Conservation (phyloP, 2,329 filamentous ascomycete species). For the Epicoccum nigrum region DNA sequence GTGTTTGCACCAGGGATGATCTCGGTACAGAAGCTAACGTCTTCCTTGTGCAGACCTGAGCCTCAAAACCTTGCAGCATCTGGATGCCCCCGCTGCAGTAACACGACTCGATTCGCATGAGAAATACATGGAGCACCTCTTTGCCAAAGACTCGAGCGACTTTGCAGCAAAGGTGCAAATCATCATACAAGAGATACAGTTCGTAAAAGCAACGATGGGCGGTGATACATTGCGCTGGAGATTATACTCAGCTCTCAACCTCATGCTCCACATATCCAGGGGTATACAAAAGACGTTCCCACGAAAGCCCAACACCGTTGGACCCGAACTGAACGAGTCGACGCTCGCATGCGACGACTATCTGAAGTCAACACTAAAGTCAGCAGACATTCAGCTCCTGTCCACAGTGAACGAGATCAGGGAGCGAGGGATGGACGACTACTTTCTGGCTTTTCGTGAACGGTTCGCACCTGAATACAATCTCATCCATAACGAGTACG, state of each 20-base stretch:
- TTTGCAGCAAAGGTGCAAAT: slow-evolving; percentile 1
- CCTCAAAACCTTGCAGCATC: slow-evolving; percentile 2
- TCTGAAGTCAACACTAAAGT: slow-evolving; percentile 10
- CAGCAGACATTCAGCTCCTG: slow-evolving; percentile 7
- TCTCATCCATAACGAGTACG: slow-evolving; percentile 2
- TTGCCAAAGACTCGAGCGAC: background rate
- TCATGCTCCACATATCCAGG: slow-evolving; percentile 9
- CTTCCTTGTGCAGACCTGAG: background rate
- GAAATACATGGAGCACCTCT: slow-evolving; percentile 6
- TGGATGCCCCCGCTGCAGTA: slow-evolving; percentile 3
- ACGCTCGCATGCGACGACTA: slow-evolving; percentile 2
- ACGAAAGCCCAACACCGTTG: background rate
- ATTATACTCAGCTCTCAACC: slow-evolving; percentile 6
- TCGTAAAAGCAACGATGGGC: slow-evolving; percentile 3
- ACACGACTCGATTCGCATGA: slow-evolving; percentile 6
- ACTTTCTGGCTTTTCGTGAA: slow-evolving; percentile 7
- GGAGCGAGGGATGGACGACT: slow-evolving; percentile 3
- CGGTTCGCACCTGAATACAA: slow-evolving; percentile 8
- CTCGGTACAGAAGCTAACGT: background rate
- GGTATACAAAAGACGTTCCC: background rate
- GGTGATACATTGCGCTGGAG: slow-evolving; percentile 9
- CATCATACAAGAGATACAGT: slow-evolving; percentile 6
- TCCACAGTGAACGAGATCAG: slow-evolving; percentile 10
- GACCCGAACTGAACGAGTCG: background rate
- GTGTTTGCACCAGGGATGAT: background rate